These are phyloP conservation scores for Suillus subluteus DNA, from an alignment of 768 basidiomycete genomes.

Conservation along the genomic window DNA sequence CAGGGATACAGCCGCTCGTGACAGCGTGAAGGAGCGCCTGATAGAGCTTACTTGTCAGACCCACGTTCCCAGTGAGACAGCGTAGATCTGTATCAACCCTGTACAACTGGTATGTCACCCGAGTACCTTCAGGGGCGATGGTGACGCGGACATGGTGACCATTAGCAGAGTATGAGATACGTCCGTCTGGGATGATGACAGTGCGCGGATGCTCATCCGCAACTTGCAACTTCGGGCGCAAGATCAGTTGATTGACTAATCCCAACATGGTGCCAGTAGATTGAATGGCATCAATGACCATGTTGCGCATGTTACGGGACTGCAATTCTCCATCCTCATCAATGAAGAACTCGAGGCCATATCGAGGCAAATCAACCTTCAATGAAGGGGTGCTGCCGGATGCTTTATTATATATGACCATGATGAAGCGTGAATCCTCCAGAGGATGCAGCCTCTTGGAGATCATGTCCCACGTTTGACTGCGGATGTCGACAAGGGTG, in stretches of 20 bases:
- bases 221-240: conserved; percentile 31
- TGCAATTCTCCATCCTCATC: conserved; percentile 37
- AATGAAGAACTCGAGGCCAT: conserved; percentile 45
- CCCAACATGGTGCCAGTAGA: conserved; percentile 50
- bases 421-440: conserved; percentile 26
- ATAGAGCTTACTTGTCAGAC: conserved; percentile 36
- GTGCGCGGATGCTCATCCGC: conserved; percentile 16
- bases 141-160: conserved; percentile 25
- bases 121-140: conserved; percentile 9
- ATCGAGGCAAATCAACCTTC: conserved; percentile 42
- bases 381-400: conserved; percentile 19
- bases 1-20: conserved; percentile 41
- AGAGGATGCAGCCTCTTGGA: conserved; percentile 26
- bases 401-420: conserved; percentile 19
- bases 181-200: conserved; percentile 46
- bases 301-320: conserved; percentile 44
- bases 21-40: conserved; percentile 50
- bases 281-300: conserved; percentile 46
- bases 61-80: conserved; percentile 30
- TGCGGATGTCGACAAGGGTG: conserved; percentile 31
- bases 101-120: conserved; percentile 32
- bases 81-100: conserved; percentile 34
- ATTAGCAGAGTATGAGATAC: conserved; percentile 17
- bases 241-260: conserved; percentile 43
- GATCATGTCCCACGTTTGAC: conserved; percentile 32